A percentile compares a stretch with the other conserved stretches of the same genome.
Conservation (phyloP, 106 monocot species). For the Dendrobium chrysotoxum region DNA sequence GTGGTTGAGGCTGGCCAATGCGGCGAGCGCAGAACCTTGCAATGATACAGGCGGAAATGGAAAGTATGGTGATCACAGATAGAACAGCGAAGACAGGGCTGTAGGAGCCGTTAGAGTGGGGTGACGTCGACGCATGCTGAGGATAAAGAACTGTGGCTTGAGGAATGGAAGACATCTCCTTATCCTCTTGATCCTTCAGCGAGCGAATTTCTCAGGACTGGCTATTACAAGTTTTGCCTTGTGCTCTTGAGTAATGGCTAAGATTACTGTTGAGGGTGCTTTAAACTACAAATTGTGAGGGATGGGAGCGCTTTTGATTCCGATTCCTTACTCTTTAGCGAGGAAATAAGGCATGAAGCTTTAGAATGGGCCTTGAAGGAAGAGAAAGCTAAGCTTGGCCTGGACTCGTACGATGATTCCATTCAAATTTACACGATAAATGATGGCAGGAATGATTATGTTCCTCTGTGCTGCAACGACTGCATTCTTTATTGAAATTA, state of each 20-base stretch:
- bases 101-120: constrained; percentile 10
- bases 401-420: too few relatives aligned
- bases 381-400: too few relatives aligned
- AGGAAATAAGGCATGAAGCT: too few relatives aligned
- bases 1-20: background rate
- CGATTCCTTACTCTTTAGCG: too few relatives aligned
- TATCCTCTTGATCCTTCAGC: background rate
- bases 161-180: constrained; percentile 9
- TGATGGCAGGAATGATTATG: too few relatives aligned
- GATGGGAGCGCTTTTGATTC: too few relatives aligned
- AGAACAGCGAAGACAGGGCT: constrained; percentile 20
- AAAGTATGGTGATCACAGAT: constrained; percentile 6
- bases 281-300: too few relatives aligned
- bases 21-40: constrained; percentile 12
- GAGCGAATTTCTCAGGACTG: background rate
- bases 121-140: background rate
- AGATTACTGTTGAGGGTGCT: background rate
- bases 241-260: background rate
- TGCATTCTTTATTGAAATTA: too few relatives aligned
- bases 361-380: too few relatives aligned
- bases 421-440: too few relatives aligned
- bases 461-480: too few relatives aligned
- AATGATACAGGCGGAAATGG: constrained; percentile 6
- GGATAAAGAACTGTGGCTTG: background rate
- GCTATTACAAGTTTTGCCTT: too few relatives aligned